Base-by-base conservation (phyloP, 2,329 filamentous ascomycete genomes). In the Fusarium staphyleae region DNA sequence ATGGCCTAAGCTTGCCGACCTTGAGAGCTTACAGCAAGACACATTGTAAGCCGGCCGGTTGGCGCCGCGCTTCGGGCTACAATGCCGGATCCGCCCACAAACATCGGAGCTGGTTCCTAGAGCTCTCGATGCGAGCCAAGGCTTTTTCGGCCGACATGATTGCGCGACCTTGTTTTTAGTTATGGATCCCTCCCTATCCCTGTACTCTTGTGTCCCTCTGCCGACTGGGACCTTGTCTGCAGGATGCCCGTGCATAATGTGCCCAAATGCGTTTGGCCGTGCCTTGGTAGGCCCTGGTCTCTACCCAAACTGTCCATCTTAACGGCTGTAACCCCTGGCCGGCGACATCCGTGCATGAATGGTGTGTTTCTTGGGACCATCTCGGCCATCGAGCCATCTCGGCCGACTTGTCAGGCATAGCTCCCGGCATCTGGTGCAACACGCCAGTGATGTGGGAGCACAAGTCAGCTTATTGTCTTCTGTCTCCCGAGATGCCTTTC, bases 331-430 rank as follows among this genome's bases (percentile, higher is more conserved):
- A 54, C 52, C 58, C n/a, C 58, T 49, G 60, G 52, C 40, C 63
- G 63, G 63, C 63, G 61, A 58, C 52, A 61, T 63, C 63, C 63
- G 63, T 63, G 63, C 63, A 52, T 55, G 26, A 39, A 56, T 65
- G 62, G 63, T 52, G 51, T 50, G 63, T 65, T 66, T 58, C 43
- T 54, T 54, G 33, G 52, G 34, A 46, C 46, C 42, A 52, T 55
- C 16, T 29, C 26, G 29, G 46, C 8, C 57, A 6, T 4, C 19
- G 19, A 4, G 19, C 6, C 19, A 22, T 22, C 4, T 22, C n/a
- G n/a, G n/a, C n/a, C n/a, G 51, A 62, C 63, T 41, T 63, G 61
- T 65, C 63, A 66, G 60, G 52, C 40, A 36, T 36, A 39, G 26
- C 39, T 51, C 41, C 43, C 32, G 29, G 33, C 44, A 16, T 39